Percentiles rank a stretch among this genome's conserved stretches.
These are phyloP conservation scores for Purpureocillium takamizusanense DNA, from an alignment of 2,329 filamentous ascomycete genomes.

Conservation along the genomic window DNA sequence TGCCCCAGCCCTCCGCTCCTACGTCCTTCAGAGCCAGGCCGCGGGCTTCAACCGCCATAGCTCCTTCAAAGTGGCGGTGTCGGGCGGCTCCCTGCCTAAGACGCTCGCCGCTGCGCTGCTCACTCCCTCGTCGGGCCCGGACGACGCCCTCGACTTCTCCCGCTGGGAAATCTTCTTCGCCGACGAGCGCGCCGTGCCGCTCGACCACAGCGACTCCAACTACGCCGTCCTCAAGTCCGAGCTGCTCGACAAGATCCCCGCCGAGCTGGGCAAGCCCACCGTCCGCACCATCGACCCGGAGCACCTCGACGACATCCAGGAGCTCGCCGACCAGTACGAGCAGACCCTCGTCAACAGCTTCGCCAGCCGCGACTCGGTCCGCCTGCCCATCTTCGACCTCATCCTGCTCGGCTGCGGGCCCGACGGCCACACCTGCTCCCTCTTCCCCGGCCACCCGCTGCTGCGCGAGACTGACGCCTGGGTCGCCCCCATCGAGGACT, in stretches of 20 bases:
- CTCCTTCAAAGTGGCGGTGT: constrained; percentile 85
- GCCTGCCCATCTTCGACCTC: constrained; percentile 89
- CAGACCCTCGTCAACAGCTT: constrained; percentile 77
- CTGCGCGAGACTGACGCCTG: constrained; percentile 82
- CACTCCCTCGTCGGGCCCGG: constrained; percentile 33
- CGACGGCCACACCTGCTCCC: constrained; percentile 92
- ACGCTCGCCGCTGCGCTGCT: constrained; percentile 81
- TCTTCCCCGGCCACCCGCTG: constrained; percentile 85
- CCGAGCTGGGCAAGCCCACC: constrained; percentile 48
- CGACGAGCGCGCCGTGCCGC: constrained; percentile 89
- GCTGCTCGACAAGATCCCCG: constrained; percentile 79
- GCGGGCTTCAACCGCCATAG: constrained; percentile 71
- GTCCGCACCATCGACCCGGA: constrained; percentile 69
- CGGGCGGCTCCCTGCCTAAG: constrained; percentile 85
- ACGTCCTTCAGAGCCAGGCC: constrained; percentile 74
- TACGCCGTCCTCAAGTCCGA: constrained; percentile 82
- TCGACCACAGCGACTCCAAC: constrained; percentile 90
- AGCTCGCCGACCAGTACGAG: constrained; percentile 91
- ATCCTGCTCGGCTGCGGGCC: constrained; percentile 89
- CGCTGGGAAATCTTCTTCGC: constrained; percentile 99
- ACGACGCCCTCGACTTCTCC: constrained; percentile 64
- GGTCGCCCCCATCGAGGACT: constrained; percentile 87
- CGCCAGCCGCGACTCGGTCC: constrained; percentile 86
- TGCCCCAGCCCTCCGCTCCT: constrained; percentile 68
- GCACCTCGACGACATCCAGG: constrained; percentile 68